A percentile compares a stretch with the other conserved stretches of the same genome.
These are phyloP conservation scores for Leccinum imitatum DNA, from an alignment of 768 basidiomycete species.

Conservation along the genomic window DNA sequence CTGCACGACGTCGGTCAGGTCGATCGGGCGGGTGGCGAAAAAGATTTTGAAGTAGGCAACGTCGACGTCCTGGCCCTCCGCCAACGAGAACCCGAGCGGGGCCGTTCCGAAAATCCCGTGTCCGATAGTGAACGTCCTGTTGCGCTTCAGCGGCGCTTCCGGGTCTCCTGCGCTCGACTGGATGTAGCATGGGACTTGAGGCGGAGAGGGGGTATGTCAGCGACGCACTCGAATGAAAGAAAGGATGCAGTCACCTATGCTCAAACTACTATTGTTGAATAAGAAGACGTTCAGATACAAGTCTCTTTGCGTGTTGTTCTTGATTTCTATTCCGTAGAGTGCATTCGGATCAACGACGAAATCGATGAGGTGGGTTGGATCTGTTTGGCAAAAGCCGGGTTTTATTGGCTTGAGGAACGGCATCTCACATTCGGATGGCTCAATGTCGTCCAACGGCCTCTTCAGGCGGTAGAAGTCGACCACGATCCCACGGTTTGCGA, in stretches of 20 bases:
- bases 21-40: not conserved
- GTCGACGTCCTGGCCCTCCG: not conserved
- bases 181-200: not conserved
- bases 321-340: conserved; percentile 7
- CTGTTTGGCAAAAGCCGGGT: not conserved
- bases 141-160: not conserved
- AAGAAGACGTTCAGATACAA: not conserved
- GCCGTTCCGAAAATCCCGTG: not conserved
- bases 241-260: not conserved
- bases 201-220: not conserved
- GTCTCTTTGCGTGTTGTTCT: conserved; percentile 3
- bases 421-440: not conserved
- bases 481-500: not conserved
- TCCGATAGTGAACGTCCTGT: not conserved
- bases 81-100: conserved; percentile 6
- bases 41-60: not conserved
- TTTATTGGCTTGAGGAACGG: not conserved
- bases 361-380: not conserved
- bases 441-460: not conserved
- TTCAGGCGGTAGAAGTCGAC: not conserved
- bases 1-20: not conserved
- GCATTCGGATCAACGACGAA: not conserved
- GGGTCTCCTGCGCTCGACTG: not conserved
- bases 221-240: not conserved
- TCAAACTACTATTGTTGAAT: not conserved